Base-by-base conservation (phyloP, 208 protist genomes). In the Phytomonas sp. region DNA sequence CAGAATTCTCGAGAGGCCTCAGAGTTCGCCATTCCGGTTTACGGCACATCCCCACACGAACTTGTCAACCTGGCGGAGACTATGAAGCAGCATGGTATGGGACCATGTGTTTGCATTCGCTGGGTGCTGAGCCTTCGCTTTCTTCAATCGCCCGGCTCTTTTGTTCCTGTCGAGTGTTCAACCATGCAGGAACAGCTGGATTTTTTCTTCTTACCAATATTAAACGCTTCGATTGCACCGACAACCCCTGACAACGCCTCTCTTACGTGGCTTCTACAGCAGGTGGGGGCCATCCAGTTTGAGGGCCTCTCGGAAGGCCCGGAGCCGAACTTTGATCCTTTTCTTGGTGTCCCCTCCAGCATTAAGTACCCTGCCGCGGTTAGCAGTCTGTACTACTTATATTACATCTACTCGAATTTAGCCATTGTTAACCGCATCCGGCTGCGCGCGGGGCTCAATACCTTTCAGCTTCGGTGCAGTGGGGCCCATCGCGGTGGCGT, bases 391-490 rank as follows among this genome's bases (percentile, higher is more conserved):
- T 99, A 99, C 83, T 99, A 98, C 76, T 79, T 88, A 36, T 98
- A 98, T 82, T 99, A 99, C 81, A 87, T 99, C 45, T 99, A 98
- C 80, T 95, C 98, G 34, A 99, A 99, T 79, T 70, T 99, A 45
- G 74, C 73, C 33, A 83, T 95, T 14, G 81, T 99, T 56, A 99
- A 99, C 81, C 80, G 88, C 45, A 77, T 99, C 40, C 83, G 98
- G 31, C 70, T 75, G 26, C 76, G 80, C 37, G 81, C 82, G 29
- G 86, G 86, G 14, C 71, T 95, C 14, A 88, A 91, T 67, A 87
- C 89, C 10, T 83, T 95, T 67, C 87, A 88, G 60, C 88, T 99
- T 16, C 91, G 98, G 40, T 97, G 94, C 31, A 95, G 98, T 73
- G 86, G 82, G 52, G 96, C 90, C 66, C 88, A 98, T 75, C 74